A percentile compares a stretch with the other conserved stretches of the same genome.
Conservation (phyloP, 2,329 filamentous ascomycete species). For the Ceratocystis smalleyi region DNA sequence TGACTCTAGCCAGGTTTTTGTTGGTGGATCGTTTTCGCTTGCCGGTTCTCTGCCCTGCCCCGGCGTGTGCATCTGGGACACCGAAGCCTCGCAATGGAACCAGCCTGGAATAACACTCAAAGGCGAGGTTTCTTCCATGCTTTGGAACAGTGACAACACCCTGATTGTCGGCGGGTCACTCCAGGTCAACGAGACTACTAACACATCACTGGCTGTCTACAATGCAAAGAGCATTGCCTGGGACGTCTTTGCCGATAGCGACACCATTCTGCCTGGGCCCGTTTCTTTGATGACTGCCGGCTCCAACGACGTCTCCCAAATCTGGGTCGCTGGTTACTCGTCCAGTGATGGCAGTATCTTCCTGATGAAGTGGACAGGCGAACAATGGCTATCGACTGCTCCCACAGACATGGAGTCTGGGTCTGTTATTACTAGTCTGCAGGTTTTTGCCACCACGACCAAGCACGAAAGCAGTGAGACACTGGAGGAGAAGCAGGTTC, state of each 20-base stretch:
- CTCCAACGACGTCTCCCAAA: slow-evolving; percentile 51
- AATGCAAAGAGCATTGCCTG: slow-evolving; percentile 53
- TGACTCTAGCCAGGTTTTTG: slow-evolving; percentile 57
- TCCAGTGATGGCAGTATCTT: slow-evolving; percentile 50
- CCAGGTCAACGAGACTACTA: slow-evolving; percentile 44
- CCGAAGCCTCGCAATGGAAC: slow-evolving; percentile 58
- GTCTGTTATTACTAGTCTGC: slow-evolving; percentile 62
- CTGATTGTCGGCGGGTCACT: slow-evolving; percentile 69
- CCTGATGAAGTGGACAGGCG: slow-evolving; percentile 66
- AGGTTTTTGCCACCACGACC: slow-evolving; percentile 58
- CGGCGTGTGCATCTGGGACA: slow-evolving; percentile 66
- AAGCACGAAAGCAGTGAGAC: slow-evolving; percentile 50
- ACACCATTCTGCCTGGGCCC: slow-evolving; percentile 54
- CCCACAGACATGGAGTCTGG: slow-evolving; percentile 47
- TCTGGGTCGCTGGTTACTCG: slow-evolving; percentile 69
- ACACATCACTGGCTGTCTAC: slow-evolving; percentile 56
- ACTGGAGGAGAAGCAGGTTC: slow-evolving; percentile 49
- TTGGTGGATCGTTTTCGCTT: slow-evolving; percentile 69
- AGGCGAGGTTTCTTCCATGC: slow-evolving; percentile 55
- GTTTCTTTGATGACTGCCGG: slow-evolving; percentile 62
- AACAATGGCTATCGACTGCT: slow-evolving; percentile 41
- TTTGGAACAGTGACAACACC: slow-evolving; percentile 58
- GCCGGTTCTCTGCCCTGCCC: slow-evolving; percentile 74
- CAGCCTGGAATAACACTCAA: slow-evolving; percentile 56
- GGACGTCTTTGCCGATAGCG: slow-evolving; percentile 45